phyloP scores from a whole-genome alignment of 176 grass and related monocot genomes.

The Avena insularis region DNA sequence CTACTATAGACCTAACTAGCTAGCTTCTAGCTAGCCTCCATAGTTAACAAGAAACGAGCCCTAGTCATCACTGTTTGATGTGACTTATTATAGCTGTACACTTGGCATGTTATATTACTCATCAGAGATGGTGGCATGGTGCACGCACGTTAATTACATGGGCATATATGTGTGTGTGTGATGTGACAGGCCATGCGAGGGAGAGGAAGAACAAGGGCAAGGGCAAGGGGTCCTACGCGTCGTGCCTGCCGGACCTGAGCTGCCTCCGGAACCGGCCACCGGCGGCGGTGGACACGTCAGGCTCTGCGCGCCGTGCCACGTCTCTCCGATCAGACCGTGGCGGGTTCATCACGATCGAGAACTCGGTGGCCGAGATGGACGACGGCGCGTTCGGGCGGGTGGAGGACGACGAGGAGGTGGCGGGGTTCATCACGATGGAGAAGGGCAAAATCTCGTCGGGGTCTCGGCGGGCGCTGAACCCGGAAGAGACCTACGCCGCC shows the following conservation, averaged over 20 bases:
- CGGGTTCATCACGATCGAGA: constrained; percentile 96
- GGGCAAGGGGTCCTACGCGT: constrained; percentile 62
- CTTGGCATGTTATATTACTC: neutral
- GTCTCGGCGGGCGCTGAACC: constrained; percentile 28
- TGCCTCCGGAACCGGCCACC: constrained; percentile 63
- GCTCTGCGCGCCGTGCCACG: constrained; percentile 42
- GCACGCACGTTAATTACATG: neutral
- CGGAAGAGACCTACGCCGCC: constrained; percentile 34
- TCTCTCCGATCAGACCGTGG: constrained; percentile 60
- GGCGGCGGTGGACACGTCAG: constrained; percentile 26
- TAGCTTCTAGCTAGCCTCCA: neutral
- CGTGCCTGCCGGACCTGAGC: constrained; percentile 80
- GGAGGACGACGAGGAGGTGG: constrained; percentile 65
- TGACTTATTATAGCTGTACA: neutral
- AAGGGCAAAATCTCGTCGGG: constrained; percentile 68
- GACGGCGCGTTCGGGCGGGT: constrained; percentile 25
- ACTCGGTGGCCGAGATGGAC: constrained; percentile 59
- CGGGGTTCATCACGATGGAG: constrained; percentile 90
- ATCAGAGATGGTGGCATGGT: neutral
- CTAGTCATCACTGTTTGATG: neutral
- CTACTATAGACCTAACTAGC: neutral
- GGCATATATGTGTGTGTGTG: neutral
- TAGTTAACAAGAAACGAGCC: constrained; percentile 1
- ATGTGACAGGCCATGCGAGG: constrained; percentile 30
- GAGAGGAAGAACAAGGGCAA: constrained; percentile 69